Percentiles rank a stretch among this genome's conserved stretches.
These are phyloP conservation scores for Dactylellina drechsleri DNA, from an alignment of 2,329 filamentous ascomycete genomes.

Conservation along the genomic window DNA sequence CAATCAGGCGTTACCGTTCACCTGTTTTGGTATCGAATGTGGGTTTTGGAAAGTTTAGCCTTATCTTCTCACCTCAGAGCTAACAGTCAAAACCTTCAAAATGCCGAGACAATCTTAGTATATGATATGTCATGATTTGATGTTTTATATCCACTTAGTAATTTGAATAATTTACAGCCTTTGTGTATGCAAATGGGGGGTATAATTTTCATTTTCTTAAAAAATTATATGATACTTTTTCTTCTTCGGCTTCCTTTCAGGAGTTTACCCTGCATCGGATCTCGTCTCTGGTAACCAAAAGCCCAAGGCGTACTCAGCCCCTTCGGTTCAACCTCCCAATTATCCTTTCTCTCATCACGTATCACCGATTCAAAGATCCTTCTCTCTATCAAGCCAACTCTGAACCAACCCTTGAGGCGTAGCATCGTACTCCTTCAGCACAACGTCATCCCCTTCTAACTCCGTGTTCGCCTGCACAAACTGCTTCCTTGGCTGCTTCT, in stretches of 20 bases:
- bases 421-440: slow-evolving; percentile 69
- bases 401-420: slow-evolving; percentile 68
- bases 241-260: too few species aligned
- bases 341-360: not conserved
- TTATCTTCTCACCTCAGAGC: not conserved
- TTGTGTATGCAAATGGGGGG: too few species aligned
- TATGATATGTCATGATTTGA: too few species aligned
- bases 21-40: not conserved
- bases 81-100: not conserved
- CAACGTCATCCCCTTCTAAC: slow-evolving; percentile 62
- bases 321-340: not conserved
- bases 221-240: too few species aligned
- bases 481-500: slow-evolving; percentile 69
- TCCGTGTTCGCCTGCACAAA: slow-evolving; percentile 74
- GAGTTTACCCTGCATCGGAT: too few species aligned
- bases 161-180: too few species aligned
- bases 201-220: too few species aligned
- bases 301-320: too few species aligned
- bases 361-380: slow-evolving; percentile 18
- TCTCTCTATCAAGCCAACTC: slow-evolving; percentile 63
- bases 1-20: not conserved
- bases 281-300: too few species aligned
- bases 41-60: too few species aligned
- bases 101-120: too few species aligned
- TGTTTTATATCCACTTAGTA: too few species aligned